These are phyloP conservation scores for Suillus cothurnatus DNA, from an alignment of 768 basidiomycete species.

Conservation along the genomic window DNA sequence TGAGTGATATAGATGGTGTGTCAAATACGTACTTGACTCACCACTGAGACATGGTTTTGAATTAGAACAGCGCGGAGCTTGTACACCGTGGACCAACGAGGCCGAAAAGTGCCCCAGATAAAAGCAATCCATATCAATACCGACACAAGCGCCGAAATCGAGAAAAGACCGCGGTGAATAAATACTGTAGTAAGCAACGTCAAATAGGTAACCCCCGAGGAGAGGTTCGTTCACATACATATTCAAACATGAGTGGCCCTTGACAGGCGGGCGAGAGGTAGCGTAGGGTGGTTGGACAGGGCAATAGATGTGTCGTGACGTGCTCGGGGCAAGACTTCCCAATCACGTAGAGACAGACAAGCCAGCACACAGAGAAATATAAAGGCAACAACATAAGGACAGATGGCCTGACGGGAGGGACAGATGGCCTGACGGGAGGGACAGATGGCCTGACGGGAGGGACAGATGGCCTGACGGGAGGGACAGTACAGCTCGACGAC, in stretches of 20 bases:
- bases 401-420: conserved; percentile 11
- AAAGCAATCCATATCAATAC: not conserved
- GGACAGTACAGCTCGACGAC: conserved; percentile 23
- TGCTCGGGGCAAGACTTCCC: conserved; percentile 30
- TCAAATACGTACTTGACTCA: not conserved
- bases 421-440: conserved; percentile 9
- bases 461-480: conserved; percentile 10
- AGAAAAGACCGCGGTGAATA: not conserved
- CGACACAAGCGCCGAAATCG: not conserved
- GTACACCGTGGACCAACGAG: not conserved
- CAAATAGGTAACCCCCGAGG: conserved; percentile 34
- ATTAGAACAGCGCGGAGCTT: not conserved
- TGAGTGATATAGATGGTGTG: not conserved
- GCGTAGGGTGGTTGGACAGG: conserved; percentile 14
- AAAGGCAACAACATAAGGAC: conserved; percentile 20
- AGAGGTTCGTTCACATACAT: conserved; percentile 35
- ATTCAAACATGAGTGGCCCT: conserved; percentile 20
- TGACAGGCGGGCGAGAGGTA: conserved; percentile 12
- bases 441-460: conserved; percentile 18
- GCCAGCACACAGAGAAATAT: conserved; percentile 12
- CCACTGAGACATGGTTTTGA: not conserved
- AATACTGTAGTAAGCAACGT: not conserved
- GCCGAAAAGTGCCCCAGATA: not conserved
- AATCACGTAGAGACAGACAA: conserved; percentile 26
- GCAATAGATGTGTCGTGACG: conserved; percentile 18